Percentiles rank a stretch among this genome's conserved stretches.
Evolutionary conservation across 148 eudicot genomes (phyloP).

Genomic region (Spergularia marina): DNA sequence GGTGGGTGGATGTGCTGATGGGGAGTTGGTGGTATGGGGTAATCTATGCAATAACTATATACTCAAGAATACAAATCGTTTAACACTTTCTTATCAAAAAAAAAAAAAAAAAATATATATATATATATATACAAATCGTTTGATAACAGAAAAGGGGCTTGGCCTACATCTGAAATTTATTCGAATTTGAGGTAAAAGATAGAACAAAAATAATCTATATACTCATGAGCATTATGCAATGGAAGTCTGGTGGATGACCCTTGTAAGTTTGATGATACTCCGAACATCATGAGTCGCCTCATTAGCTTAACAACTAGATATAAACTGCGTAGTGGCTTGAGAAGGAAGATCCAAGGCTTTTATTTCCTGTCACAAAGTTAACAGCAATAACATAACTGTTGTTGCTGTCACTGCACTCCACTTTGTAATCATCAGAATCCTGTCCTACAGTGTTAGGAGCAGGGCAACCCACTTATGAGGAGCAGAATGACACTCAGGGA

Average conservation of each 20-base stretch:
- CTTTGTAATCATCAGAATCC: constrained; percentile 22
- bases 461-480: constrained; percentile 34
- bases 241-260: not conserved
- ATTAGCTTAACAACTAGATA: not conserved
- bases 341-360: not conserved
- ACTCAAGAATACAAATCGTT: not conserved
- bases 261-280: not conserved
- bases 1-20: too few species aligned
- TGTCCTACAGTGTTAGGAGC: too few species aligned
- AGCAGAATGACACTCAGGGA: constrained; percentile 27
- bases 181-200: too few species aligned
- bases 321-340: not conserved
- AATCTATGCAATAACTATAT: too few species aligned
- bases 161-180: too few species aligned
- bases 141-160: too few species aligned
- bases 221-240: too few species aligned
- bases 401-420: constrained; percentile 32
- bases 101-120: too few species aligned
- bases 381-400: constrained; percentile 12
- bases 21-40: too few species aligned
- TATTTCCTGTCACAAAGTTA: constrained; percentile 3
- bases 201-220: too few species aligned
- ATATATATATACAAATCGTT: not conserved
- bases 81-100: too few species aligned
- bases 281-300: not conserved